These are phyloP conservation scores for Betula pendula DNA, from an alignment of 306 rosid genomes.

Conservation along the genomic window DNA sequence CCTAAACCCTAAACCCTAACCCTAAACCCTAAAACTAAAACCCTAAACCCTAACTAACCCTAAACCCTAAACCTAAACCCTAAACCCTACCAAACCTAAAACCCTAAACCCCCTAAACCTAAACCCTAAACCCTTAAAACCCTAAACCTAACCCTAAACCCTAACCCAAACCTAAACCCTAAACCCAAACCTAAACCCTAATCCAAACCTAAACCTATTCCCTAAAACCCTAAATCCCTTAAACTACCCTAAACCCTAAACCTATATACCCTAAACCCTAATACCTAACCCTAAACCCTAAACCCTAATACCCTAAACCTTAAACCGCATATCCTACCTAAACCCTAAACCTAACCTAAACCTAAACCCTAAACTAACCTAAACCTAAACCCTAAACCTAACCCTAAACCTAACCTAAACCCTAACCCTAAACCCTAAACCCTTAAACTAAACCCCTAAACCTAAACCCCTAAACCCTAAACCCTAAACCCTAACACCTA, in stretches of 20 bases:
- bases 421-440: not conserved
- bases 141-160: not conserved
- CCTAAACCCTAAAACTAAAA: conserved; percentile 14
- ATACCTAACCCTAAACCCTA: conserved; percentile 4
- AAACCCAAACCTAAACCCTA: conserved; percentile 3
- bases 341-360: conserved; percentile 3
- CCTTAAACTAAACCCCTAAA: not conserved
- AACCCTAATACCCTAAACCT: conserved; percentile 7
- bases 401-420: not conserved
- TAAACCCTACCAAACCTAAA: conserved; percentile 2
- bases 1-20: conserved; percentile 21
- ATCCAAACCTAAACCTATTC: not conserved
- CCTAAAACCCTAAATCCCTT: not conserved
- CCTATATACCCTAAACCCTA: not conserved
- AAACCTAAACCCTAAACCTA: not conserved
- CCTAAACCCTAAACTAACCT: conserved; percentile 7
- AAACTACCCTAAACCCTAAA: not conserved
- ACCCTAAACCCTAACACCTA: not conserved
- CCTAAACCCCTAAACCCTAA: not conserved
- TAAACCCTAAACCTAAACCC: conserved; percentile 10
- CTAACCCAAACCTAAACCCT: not conserved
- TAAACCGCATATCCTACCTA: conserved; percentile 1
- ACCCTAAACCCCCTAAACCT: not conserved
- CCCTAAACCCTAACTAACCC: conserved; percentile 28
- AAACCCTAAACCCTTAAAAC: not conserved